Percentiles rank a stretch among this genome's conserved stretches.
phyloP scores from a whole-genome alignment of 1,284 basidiomycete genomes.

The Tylopilus sp. region DNA sequence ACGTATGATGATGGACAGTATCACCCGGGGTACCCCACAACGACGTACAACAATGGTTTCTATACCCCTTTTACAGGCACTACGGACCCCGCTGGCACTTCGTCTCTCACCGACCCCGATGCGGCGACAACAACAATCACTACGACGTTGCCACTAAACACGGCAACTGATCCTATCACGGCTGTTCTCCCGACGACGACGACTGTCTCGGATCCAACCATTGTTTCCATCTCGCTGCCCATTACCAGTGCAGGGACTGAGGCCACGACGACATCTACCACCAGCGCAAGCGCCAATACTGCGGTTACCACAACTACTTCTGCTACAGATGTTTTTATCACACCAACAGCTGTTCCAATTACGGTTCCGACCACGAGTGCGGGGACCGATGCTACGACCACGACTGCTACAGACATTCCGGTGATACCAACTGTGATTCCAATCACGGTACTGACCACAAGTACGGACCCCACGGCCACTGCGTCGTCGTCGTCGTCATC shows the following conservation, averaged over 20 bases:
- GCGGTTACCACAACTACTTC: not conserved
- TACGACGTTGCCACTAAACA: not conserved
- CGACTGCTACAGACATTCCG: no score
- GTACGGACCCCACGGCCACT: no score
- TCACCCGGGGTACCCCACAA: conserved; percentile 29
- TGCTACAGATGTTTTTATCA: no score
- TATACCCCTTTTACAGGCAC: conserved; percentile 5
- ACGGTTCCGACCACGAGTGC: not conserved
- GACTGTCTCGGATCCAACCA: no score
- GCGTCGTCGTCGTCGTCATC: not conserved
- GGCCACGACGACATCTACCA: no score
- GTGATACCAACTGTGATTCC: no score
- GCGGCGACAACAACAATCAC: not conserved
- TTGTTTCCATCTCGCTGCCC: no score
- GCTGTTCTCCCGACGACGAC: not conserved
- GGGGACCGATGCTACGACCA: not conserved
- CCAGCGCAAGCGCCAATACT: no score
- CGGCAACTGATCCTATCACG: not conserved
- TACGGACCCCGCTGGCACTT: no score
- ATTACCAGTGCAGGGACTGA: no score
- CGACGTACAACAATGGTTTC: conserved; percentile 27
- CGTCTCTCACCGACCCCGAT: not conserved
- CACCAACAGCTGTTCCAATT: no score
- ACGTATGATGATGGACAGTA: conserved; percentile 25
- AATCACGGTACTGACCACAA: no score